These are phyloP conservation scores for Ophiostoma angusticollis DNA, from an alignment of 2,329 filamentous ascomycete genomes.

Conservation along the genomic window DNA sequence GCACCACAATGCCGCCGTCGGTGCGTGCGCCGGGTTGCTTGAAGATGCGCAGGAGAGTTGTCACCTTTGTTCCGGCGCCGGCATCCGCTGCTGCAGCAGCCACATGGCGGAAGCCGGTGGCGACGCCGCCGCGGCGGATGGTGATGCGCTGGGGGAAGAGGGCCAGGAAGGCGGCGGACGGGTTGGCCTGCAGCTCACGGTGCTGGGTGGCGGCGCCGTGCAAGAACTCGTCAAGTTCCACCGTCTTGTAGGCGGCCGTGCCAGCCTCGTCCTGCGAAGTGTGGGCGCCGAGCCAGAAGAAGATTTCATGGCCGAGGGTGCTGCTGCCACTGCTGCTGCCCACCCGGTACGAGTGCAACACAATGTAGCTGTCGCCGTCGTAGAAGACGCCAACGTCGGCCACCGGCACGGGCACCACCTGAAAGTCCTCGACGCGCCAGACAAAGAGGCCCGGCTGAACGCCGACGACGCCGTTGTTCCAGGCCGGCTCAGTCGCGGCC, in stretches of 20 bases:
- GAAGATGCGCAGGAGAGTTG: conserved; percentile 47
- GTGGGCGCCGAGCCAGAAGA: conserved; percentile 56
- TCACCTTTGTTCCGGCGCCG: conserved; percentile 22
- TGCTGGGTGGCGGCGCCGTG: conserved; percentile 49
- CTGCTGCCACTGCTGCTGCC: conserved; percentile 7
- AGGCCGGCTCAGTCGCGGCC: conserved; percentile 51
- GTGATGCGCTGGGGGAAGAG: conserved; percentile 44
- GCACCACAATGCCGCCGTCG: conserved; percentile 40
- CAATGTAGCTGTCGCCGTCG: conserved; percentile 56
- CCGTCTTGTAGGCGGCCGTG: conserved; percentile 57
- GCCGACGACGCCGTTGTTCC: conserved; percentile 47
- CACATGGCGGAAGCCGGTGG: conserved; percentile 51
- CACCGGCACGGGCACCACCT: conserved; percentile 48
- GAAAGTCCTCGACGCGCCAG: conserved; percentile 57
- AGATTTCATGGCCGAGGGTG: conserved; percentile 47
- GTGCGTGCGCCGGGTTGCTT: conserved; percentile 38
- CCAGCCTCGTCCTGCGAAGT: conserved; percentile 58
- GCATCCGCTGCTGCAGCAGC: conserved; percentile 28
- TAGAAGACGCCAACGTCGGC: conserved; percentile 47
- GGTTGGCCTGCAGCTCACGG: conserved; percentile 47
- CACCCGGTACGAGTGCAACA: conserved; percentile 40
- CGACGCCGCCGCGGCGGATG: conserved; percentile 48
- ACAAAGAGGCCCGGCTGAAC: conserved; percentile 40
- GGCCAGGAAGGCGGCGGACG: conserved; percentile 45
- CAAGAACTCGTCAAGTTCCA: conserved; percentile 56